A percentile compares a stretch with the other conserved stretches of the same genome.
Evolutionary conservation across 148 eudicot genomes (phyloP).

Genomic region (Linanthus parryae): DNA sequence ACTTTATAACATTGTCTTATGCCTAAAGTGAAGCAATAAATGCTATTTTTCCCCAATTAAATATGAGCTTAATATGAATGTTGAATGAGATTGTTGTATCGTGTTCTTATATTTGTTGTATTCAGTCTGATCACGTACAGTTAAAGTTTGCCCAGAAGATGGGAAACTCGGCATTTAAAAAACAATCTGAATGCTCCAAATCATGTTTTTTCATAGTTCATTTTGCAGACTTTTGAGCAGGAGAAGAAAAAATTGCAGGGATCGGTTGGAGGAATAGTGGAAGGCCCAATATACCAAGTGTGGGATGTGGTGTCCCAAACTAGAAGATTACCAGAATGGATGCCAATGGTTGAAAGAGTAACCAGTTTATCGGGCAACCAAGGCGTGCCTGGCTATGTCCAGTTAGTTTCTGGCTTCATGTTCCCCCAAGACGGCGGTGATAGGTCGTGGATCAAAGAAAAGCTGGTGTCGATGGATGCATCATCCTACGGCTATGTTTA

Average conservation of each 20-base stretch:
- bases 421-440: constrained; percentile 39
- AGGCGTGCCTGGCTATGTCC: constrained; percentile 26
- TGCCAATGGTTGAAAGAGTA: constrained; percentile 38
- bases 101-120: no score
- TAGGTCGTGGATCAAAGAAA: constrained; percentile 47
- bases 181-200: no score
- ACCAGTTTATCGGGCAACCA: constrained; percentile 24
- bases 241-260: constrained; percentile 25
- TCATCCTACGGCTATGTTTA: constrained; percentile 18
- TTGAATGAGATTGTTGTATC: no score
- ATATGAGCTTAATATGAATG: no score
- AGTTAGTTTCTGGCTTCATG: constrained; percentile 43
- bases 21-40: no score
- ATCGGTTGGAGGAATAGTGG: constrained; percentile 34
- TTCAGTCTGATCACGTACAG: no score
- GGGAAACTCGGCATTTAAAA: no score
- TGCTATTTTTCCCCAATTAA: no score
- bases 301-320: constrained; percentile 31
- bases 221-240: constrained; percentile 5
- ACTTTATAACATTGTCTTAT: no score
- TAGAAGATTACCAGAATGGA: constrained; percentile 30
- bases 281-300: constrained; percentile 29
- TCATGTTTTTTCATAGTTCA: no score
- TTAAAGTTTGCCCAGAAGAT: no score
- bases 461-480: constrained; percentile 23